phyloP scores from a whole-genome alignment of 139 green algal genomes.

The Ettlia oleoabundans region DNA sequence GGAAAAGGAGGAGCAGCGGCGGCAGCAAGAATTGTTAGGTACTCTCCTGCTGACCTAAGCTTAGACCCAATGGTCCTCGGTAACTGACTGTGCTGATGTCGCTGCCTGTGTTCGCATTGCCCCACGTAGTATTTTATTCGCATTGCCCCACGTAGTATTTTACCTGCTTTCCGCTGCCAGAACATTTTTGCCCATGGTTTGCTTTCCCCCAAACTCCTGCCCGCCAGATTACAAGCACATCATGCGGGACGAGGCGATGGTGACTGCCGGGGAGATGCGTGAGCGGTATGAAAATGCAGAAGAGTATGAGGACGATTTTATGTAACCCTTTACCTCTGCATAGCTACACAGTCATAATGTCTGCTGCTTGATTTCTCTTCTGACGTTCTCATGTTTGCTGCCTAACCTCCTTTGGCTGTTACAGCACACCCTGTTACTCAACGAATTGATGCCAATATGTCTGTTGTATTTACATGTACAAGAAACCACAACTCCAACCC shows the following conservation, averaged over 20 bases:
- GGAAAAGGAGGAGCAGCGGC: conserved; percentile 69
- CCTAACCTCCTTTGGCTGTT: neutral
- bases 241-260: conserved; percentile 80
- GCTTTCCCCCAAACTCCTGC: no score
- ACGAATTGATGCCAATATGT: neutral
- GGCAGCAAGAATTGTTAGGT: conserved; percentile 69
- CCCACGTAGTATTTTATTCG: conserved; percentile 68
- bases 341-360: neutral
- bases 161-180: neutral
- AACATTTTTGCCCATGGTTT: neutral
- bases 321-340: conserved; percentile 66
- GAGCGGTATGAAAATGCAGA: conserved; percentile 81
- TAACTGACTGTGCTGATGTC: neutral
- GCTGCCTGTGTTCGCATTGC: neutral
- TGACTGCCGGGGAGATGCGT: conserved; percentile 77
- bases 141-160: conserved; percentile 63
- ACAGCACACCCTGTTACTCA: neutral
- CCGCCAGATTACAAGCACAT: conserved; percentile 25
- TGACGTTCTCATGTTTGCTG: neutral
- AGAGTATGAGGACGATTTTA: conserved; percentile 97
- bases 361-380: neutral
- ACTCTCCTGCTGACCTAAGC: no score
- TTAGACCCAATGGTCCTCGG: neutral
- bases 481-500: no score
- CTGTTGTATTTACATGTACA: no score